Percentiles rank a stretch among this genome's conserved stretches.
Conservation (phyloP, 192 early-diverging fungal species). For the Coemansia sp. region DNA sequence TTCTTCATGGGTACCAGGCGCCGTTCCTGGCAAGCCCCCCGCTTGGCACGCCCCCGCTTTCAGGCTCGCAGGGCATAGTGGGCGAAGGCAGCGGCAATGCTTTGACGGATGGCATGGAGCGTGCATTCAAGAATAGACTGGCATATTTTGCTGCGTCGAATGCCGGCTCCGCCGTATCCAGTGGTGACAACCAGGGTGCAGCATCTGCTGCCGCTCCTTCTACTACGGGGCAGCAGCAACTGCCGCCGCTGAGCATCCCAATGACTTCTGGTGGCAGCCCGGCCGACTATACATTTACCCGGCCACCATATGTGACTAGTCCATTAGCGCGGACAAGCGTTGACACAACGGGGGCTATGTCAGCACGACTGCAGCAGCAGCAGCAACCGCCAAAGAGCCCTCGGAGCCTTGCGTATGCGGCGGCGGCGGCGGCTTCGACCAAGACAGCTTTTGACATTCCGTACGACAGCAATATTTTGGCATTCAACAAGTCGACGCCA, state of each 20-base stretch:
- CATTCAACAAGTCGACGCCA: neutral
- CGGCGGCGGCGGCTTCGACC: neutral
- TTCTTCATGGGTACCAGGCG: conserved; percentile 16
- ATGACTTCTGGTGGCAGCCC: neutral
- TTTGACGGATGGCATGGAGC: neutral
- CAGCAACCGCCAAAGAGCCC: neutral
- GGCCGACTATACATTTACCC: neutral
- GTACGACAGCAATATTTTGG: neutral
- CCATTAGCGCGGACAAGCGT: neutral
- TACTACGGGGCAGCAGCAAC: neutral
- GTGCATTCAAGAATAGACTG: neutral
- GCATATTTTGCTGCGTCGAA: neutral
- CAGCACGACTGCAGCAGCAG: neutral
- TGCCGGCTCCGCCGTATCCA: neutral
- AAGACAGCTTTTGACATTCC: neutral
- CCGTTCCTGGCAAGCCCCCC: conserved; percentile 8
- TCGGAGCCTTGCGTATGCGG: neutral
- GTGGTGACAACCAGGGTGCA: neutral
- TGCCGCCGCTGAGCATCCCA: neutral
- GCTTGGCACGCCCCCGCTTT: conserved; percentile 5
- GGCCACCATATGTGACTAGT: neutral
- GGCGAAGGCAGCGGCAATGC: neutral
- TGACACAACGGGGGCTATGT: neutral
- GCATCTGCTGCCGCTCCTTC: neutral
- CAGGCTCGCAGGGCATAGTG: neutral